These are phyloP conservation scores for Fusarium euwallaceae DNA, from an alignment of 2,329 filamentous ascomycete genomes.

Conservation along the genomic window DNA sequence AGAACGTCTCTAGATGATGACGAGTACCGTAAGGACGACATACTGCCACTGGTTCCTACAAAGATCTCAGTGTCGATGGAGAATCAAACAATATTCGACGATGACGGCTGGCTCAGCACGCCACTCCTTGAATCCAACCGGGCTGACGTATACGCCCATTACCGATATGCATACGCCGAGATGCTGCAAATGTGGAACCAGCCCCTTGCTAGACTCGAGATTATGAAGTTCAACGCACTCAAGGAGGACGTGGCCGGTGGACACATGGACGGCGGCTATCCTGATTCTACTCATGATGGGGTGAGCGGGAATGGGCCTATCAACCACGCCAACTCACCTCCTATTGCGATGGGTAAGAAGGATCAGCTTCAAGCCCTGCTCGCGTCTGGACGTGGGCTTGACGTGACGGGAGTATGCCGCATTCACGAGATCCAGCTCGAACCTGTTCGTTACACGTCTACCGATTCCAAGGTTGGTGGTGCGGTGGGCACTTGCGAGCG, in stretches of 20 bases:
- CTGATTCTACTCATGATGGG: constrained; percentile 56
- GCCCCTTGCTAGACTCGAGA: constrained; percentile 72
- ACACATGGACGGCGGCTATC: constrained; percentile 50
- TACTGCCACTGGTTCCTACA: constrained; percentile 62
- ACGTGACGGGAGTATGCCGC: constrained; percentile 73
- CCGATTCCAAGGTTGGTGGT: constrained; percentile 56
- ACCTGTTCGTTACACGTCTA: constrained; percentile 64
- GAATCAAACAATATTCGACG: constrained; percentile 76
- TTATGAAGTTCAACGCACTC: constrained; percentile 77
- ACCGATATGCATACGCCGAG: constrained; percentile 76
- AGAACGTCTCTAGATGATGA: constrained; percentile 69
- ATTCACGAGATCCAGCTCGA: constrained; percentile 74
- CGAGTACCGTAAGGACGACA: constrained; percentile 61
- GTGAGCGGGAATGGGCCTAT: constrained; percentile 51
- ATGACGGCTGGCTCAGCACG: constrained; percentile 73
- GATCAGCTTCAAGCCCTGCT: constrained; percentile 65
- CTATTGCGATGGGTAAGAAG: constrained; percentile 69
- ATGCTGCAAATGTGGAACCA: constrained; percentile 76
- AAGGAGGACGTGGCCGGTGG: constrained; percentile 58
- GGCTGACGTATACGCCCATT: constrained; percentile 66
- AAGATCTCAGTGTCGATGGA: constrained; percentile 67
- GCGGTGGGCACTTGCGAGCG: constrained; percentile 64
- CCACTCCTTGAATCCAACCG: constrained; percentile 68
- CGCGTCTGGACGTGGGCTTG: constrained; percentile 68
- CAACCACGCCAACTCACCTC: constrained; percentile 59